A percentile compares a stretch with the other conserved stretches of the same genome.
Conservation (phyloP, 2,329 filamentous ascomycete genomes). For the Aspergillus transmontanensis region DNA sequence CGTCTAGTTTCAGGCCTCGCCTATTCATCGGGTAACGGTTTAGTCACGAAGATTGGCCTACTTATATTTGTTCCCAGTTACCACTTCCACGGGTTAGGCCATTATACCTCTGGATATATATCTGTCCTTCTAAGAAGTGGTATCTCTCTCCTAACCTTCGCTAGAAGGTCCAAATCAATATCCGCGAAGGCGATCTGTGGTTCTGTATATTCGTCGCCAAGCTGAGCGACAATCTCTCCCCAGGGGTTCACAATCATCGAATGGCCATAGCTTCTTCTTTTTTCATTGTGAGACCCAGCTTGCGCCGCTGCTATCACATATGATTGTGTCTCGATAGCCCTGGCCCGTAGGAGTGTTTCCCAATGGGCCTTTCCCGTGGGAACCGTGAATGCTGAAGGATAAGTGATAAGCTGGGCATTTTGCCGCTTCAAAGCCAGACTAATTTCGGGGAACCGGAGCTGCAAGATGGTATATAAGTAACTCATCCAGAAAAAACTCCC, state of each 20-base stretch:
- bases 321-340: slow-evolving; percentile 86
- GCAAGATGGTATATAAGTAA: neutral
- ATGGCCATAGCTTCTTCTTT: slow-evolving; percentile 80
- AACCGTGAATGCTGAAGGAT: slow-evolving; percentile 88
- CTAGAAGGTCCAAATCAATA: slow-evolving; percentile 56
- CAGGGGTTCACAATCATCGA: slow-evolving; percentile 85
- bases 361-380: slow-evolving; percentile 85
- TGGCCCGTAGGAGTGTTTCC: slow-evolving; percentile 73
- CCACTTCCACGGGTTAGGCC: neutral
- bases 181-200: slow-evolving; percentile 54
- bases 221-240: slow-evolving; percentile 72
- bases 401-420: slow-evolving; percentile 76
- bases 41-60: neutral
- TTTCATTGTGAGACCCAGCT: slow-evolving; percentile 72
- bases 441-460: slow-evolving; percentile 78
- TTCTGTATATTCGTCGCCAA: slow-evolving; percentile 51
- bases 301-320: slow-evolving; percentile 89
- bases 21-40: neutral
- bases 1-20: neutral
- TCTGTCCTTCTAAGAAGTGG: slow-evolving; percentile 59
- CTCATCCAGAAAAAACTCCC: neutral
- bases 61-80: neutral
- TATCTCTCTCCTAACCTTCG: slow-evolving; percentile 58
- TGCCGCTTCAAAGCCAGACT: slow-evolving; percentile 66
- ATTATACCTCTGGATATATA: slow-evolving; percentile 50